Conservation (phyloP, 306 rosid genomes). For the Corylus americana region DNA sequence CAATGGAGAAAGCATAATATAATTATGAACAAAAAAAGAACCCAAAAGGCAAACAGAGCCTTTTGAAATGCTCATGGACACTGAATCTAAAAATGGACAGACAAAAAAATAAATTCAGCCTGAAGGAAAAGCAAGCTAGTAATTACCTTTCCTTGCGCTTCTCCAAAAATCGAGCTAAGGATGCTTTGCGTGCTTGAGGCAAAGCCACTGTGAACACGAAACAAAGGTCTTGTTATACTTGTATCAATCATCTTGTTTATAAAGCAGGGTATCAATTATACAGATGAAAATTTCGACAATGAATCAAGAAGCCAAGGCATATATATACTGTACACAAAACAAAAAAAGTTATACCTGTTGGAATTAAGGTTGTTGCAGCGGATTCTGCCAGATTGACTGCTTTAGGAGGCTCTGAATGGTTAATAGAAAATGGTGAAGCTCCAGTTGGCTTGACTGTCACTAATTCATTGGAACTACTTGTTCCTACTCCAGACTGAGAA, state of each 20-base stretch:
- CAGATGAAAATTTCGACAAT: not conserved
- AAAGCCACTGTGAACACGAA: slow-evolving; percentile 50
- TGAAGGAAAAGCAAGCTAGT: not conserved
- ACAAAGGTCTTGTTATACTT: not conserved
- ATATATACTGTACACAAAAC: not conserved
- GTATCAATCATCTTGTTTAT: not conserved
- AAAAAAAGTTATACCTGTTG: slow-evolving; percentile 51
- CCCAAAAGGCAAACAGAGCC: not conserved
- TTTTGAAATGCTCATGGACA: not conserved
- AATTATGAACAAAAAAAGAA: not conserved
- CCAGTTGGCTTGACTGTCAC: slow-evolving; percentile 39
- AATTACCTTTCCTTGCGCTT: slow-evolving; percentile 95
- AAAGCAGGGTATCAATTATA: not conserved
- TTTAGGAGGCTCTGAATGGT: slow-evolving; percentile 47
- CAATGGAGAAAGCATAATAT: not conserved
- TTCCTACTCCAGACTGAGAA: slow-evolving; percentile 42
- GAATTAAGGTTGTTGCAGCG: slow-evolving; percentile 41
- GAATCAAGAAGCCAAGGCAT: not conserved
- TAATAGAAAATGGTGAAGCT: slow-evolving; percentile 41
- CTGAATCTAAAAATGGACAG: not conserved
- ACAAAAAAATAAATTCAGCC: not conserved
- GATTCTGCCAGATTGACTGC: slow-evolving; percentile 41
- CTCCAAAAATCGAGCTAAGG: slow-evolving; percentile 89
- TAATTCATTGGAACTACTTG: slow-evolving; percentile 44
- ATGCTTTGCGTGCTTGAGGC: slow-evolving; percentile 96